Evolutionary conservation across 306 rosid genomes (phyloP).

Genomic region (Canavalia ensiformis): DNA sequence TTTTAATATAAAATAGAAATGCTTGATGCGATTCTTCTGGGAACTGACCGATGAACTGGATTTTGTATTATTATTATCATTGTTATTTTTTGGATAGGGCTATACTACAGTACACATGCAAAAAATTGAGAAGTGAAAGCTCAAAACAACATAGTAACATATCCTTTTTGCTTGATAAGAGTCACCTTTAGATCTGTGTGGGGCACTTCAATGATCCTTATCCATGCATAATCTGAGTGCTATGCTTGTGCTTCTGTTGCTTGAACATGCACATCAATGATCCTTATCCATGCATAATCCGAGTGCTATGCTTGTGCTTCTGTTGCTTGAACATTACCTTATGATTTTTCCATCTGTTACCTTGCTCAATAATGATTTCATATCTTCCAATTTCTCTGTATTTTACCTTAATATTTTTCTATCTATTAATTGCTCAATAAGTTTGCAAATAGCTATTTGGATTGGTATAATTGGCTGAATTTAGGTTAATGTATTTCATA

Average conservation of each 20-base stretch:
- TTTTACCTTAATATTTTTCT: background rate
- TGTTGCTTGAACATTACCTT: background rate
- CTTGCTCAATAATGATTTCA: background rate
- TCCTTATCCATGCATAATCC: conserved; percentile 5
- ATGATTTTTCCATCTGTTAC: background rate
- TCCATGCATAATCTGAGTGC: conserved; percentile 7
- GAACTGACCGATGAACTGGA: background rate
- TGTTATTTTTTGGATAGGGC: background rate
- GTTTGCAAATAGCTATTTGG: background rate
- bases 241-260: background rate
- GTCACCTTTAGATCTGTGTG: conserved; percentile 7
- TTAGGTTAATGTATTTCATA: background rate
- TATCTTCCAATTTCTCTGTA: conserved; percentile 12
- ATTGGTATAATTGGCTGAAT: background rate
- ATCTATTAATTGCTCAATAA: background rate
- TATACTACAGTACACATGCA: background rate
- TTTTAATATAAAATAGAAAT: conserved; percentile 11
- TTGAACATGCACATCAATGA: background rate
- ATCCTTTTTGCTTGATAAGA: background rate
- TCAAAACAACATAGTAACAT: background rate
- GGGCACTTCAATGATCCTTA: conserved; percentile 19
- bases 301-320: conserved; percentile 15
- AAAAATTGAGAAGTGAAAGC: background rate
- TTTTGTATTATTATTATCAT: background rate
- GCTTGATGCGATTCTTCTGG: conserved; percentile 12